A percentile compares a stretch with the other conserved stretches of the same genome.
phyloP scores from a whole-genome alignment of 768 basidiomycete species.

The Xerocomus brunneocitrinus region DNA sequence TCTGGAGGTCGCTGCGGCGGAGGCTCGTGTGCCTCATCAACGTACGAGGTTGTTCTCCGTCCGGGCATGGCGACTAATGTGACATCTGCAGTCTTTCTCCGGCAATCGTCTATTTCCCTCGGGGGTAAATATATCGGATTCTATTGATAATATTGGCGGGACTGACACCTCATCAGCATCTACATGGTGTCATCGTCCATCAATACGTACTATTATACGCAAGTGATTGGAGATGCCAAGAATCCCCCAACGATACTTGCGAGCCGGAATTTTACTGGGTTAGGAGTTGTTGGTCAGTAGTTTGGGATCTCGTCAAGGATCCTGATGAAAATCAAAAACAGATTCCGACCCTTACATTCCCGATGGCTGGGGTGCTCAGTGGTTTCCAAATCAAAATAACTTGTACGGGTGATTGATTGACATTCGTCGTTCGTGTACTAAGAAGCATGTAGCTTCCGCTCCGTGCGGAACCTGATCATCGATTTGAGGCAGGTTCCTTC shows the following conservation, averaged over 20 bases:
- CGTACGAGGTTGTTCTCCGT: constrained; percentile 25
- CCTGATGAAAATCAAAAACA: constrained; percentile 15
- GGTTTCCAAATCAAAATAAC: constrained; percentile 22
- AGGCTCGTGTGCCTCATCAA: constrained; percentile 45
- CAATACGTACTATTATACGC: constrained; percentile 69
- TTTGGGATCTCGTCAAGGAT: not conserved
- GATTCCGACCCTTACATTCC: constrained; percentile 72
- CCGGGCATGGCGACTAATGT: not conserved
- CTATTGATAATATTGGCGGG: no score
- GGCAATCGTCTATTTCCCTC: constrained; percentile 71
- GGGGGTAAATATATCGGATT: constrained; percentile 40
- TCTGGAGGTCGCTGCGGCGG: constrained; percentile 58
- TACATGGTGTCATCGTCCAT: constrained; percentile 66
- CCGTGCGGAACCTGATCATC: constrained; percentile 70
- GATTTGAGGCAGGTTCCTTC: constrained; percentile 58
- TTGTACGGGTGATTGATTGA: constrained; percentile 10
- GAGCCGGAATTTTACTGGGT: constrained; percentile 51
- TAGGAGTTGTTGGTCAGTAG: constrained; percentile 65
- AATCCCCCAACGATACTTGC: constrained; percentile 65
- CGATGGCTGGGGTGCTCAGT: constrained; percentile 34
- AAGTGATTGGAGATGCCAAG: constrained; percentile 71
- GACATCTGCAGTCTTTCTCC: constrained; percentile 39
- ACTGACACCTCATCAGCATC: constrained; percentile 21
- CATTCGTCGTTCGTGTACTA: not conserved
- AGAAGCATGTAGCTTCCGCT: constrained; percentile 49